Evolutionary conservation across 495 filamentous ascomycete genomes (phyloP), one percentile per base, ranked within the genome.

Genomic region (Hypomontagnella submonticulosa): DNA sequence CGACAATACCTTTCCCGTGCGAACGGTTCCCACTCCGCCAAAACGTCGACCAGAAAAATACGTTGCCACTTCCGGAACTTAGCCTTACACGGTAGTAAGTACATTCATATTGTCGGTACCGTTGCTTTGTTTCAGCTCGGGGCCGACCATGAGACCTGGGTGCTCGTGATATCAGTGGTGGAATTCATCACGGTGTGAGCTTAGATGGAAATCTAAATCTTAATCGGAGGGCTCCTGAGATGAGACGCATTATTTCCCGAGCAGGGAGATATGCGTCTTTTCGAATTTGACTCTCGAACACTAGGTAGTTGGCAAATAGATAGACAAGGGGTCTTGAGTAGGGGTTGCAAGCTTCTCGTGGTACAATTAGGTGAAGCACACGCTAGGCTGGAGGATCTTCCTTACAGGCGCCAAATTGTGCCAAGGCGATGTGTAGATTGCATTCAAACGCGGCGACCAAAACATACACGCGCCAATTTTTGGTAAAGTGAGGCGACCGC

Each of bases 1-100:
- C 50, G 50, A 19, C 33, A 36, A 56, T 18, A 38, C 49, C 55
- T 59, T 63, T 60, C 63, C 55, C 50, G 50, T 44, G 66, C 54
- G 59, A 68, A 56, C 42, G 65, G 65, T 63, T 68, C 59, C 58
- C 65, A 69, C 66, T 49, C 60, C 46, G 23, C 42, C 38, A 38
- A 64, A 63, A 61, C 66, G 44, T 56, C 48, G 49, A 55, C 43
- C 38, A 57, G 51, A 56, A 57, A 59, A 36, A 51, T 59, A 27
- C 59, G 59, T 56, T 53, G 46, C 59, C 65, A 59, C 38, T 68
- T 63, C 15, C 10, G 49, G 54, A 56, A 68, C 48, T 47, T 50
- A n/a, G 53, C 11, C 37, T 52, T 63, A 27, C 12, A n/a, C n/a
- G n/a, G n/a, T 38, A 23, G 65, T 63, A 41, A 46, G 59, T 37